Evolutionary conservation across 495 filamentous ascomycete genomes (phyloP).

Genomic region (Pseudotulostoma volvatum): DNA sequence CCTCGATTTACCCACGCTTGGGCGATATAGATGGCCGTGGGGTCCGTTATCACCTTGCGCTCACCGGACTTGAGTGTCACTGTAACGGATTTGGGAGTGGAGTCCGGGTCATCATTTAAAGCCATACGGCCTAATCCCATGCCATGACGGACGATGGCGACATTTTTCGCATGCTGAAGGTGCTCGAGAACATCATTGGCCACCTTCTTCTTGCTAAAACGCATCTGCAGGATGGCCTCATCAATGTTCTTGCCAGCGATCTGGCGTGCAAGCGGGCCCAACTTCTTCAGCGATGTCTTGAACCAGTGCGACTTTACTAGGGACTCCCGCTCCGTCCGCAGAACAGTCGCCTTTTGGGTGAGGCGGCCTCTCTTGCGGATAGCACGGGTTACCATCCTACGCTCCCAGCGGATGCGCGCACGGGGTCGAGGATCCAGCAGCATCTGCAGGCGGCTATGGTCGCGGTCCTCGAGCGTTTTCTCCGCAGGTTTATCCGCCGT

Average conservation of each 20-base stretch:
- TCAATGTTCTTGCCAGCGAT: conserved; percentile 82
- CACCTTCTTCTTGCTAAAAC: conserved; percentile 84
- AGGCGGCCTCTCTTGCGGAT: conserved; percentile 52
- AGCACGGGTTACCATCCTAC: conserved; percentile 62
- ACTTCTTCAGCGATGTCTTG: conserved; percentile 77
- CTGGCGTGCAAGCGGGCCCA: conserved; percentile 65
- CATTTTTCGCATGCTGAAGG: conserved; percentile 58
- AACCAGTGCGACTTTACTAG: conserved; percentile 46
- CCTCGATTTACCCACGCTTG: conserved; percentile 86
- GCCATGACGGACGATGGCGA: conserved; percentile 56
- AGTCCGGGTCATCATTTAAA: conserved; percentile 13
- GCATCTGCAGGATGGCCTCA: conserved; percentile 90
- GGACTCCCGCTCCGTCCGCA: conserved; percentile 56
- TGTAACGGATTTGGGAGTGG: conserved; percentile 17
- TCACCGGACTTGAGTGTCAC: conserved; percentile 26
- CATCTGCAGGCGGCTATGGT: conserved; percentile 32
- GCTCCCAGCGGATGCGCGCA: conserved; percentile 52
- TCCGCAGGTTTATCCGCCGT: no score
- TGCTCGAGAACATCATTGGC: conserved; percentile 64
- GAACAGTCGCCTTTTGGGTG: conserved; percentile 41
- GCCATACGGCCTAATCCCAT: conserved; percentile 58
- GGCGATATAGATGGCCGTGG: conserved; percentile 64
- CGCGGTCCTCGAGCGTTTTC: conserved; percentile 17
- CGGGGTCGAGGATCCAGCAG: conserved; percentile 55
- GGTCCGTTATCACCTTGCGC: conserved; percentile 47